Evolutionary conservation across 2,329 filamentous ascomycete genomes (phyloP), one percentile per base, ranked within the genome.

Genomic region (Madurella mycetomatis): DNA sequence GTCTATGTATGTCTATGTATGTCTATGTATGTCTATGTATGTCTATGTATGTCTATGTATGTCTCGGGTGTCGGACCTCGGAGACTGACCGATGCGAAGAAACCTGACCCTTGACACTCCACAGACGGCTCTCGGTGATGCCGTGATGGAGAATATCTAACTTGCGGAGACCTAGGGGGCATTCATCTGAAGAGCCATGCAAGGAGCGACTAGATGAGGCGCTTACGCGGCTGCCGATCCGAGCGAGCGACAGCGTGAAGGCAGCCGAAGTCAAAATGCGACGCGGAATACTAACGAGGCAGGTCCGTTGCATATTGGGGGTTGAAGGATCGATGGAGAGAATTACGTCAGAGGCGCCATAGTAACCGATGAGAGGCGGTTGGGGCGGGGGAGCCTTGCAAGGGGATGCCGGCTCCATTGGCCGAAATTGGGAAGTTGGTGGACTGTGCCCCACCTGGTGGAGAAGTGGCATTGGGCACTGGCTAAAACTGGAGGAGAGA

Each of bases 331-430:
- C 46, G 18, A 41, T 37, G 19, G 17, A 17, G 39, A 41, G 17
- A 49, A 47, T 53, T 54, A 61, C 59, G 59, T 61, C 59, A 61
- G 49, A 51, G 53, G 51, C 43, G 46, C 45, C 39, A 34, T 37
- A 43, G 47, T 53, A 53, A 54, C 52, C 49, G 48, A 55, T 55
- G 57, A 54, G 46, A 42, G 34, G 34, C 9, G 40, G 37, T 47
- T 47, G 41, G 44, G 32, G 25, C 17, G 40, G 25, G 49, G 19
- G 18, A 32, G 32, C 17, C 41, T 42, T 51, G 54, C 47, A 44
- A 41, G 41, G 15, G 40, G 15, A 9, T 25, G 46, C 4, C 5
- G 39, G 11, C 15, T n/a, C 44, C 17, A 43, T 45, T 49, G 51
- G 45, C 13, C 13, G 34, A 15, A 37, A 37, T 11, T 12, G 11